Evolutionary conservation across 495 filamentous ascomycete species (phyloP).

Genomic region (Penicillium cosmopolitanum): DNA sequence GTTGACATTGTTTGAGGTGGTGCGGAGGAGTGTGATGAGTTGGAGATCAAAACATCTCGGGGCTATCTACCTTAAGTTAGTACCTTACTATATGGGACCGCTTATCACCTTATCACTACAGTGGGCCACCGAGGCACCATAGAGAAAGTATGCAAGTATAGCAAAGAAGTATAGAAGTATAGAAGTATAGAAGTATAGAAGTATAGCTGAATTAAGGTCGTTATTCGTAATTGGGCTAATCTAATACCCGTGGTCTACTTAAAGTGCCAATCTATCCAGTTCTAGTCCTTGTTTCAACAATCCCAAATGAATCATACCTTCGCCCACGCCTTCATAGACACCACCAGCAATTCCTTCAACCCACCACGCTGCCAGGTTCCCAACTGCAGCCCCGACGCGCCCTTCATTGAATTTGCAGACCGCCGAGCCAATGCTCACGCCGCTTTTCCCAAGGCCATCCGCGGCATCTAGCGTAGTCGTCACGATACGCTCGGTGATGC

Average conservation of each 20-base stretch:
- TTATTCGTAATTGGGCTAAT: background rate
- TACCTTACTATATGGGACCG: background rate
- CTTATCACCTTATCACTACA: conserved; percentile 10
- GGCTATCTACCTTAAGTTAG: no score
- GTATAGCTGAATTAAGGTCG: no score
- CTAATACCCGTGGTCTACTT: conserved; percentile 12
- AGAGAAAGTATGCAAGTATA: no score
- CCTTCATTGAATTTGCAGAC: conserved; percentile 60
- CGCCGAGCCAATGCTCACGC: conserved; percentile 51
- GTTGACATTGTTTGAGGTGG: conserved; percentile 41
- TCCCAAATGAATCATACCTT: conserved; percentile 58
- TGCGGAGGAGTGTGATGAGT: conserved; percentile 4
- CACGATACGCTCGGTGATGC: conserved; percentile 59
- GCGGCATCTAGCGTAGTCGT: conserved; percentile 51
- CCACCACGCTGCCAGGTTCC: conserved; percentile 57
- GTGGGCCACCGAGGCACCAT: no score
- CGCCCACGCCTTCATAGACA: conserved; percentile 65
- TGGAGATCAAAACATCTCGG: background rate
- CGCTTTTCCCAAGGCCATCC: conserved; percentile 54
- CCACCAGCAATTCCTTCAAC: conserved; percentile 63
- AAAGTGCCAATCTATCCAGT: conserved; percentile 20
- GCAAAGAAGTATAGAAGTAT: no score
- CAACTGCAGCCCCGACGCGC: conserved; percentile 54
- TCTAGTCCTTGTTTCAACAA: conserved; percentile 34
- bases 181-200: no score